Evolutionary conservation across 164 flowering plant species (phyloP).

Genomic region (Santalum album): DNA sequence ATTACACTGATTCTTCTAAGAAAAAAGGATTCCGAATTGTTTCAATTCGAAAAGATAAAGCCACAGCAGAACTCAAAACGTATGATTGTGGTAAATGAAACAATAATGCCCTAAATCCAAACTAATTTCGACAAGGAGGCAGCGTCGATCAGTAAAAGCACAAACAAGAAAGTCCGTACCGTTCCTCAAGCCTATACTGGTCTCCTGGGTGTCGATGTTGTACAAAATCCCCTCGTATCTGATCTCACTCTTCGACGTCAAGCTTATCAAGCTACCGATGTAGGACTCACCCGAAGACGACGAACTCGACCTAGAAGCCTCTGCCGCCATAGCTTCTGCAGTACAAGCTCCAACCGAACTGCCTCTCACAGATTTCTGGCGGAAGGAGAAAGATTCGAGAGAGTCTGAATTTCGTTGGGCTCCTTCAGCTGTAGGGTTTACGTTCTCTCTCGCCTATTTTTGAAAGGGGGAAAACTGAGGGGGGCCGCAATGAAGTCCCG

Average conservation of each 20-base stretch:
- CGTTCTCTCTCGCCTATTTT: no score
- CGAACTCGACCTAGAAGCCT: slow-evolving; percentile 38
- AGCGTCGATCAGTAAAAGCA: neutral
- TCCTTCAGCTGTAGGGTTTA: no score
- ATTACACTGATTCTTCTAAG: no score
- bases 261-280: slow-evolving; percentile 90
- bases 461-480: no score
- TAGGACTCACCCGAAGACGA: slow-evolving; percentile 67
- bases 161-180: slow-evolving; percentile 30
- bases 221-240: slow-evolving; percentile 83
- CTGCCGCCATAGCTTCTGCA: slow-evolving; percentile 43
- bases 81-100: no score
- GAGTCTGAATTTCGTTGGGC: no score
- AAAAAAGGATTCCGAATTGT: no score
- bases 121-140: neutral
- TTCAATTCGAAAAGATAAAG: no score
- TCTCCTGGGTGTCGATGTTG: slow-evolving; percentile 85
- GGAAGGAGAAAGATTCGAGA: no score
- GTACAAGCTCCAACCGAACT: neutral
- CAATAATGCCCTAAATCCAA: neutral
- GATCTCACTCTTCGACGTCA: slow-evolving; percentile 86
- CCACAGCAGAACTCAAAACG: no score
- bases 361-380: no score
- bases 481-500: no score
- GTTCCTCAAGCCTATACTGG: slow-evolving; percentile 75